Base-by-base conservation (phyloP, 805 yeast species). In the Ogataea nonfermentans region DNA sequence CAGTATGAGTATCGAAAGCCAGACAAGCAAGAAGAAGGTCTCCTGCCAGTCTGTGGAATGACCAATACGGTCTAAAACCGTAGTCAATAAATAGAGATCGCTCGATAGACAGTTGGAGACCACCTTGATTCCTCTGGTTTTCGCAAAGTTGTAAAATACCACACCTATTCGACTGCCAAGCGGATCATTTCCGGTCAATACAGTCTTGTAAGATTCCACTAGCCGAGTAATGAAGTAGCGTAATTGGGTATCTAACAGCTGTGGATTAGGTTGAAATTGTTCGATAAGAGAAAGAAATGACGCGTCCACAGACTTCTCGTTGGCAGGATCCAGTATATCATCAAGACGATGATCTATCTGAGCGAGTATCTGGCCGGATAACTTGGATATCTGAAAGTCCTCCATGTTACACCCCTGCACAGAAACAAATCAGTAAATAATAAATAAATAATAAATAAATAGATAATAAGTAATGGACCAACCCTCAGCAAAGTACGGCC, bases 1-100 rank as follows among this genome's bases (percentile, higher is more conserved):
- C n/a, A 84, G 63, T 0, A 79, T 72, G 15, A 89, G 62, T 8
- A 81, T 76, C 0, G 82, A 72, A 8, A 87, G 67, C 95, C 96
- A 90, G 3, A 84, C 64, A 7, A 88, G 59, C 29, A 79, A 54
- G 9, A 81, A 59, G 41, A 66, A 79, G 24, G 63, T 55, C 22
- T 66, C 66, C 34, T 71, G 67, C 85, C 83, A 78, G 12, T 34
- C n/a, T 6, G 46, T 31, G 4, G 35, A 37, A 32, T 7, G 6
- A 42, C 32, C 51, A 9, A 72, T 40, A 14, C 49, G 43, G 3
- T 35, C 26, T 1, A 71, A 13, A n/a, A 75, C 56, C 3, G 48
- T 41, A 0, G 70, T 66, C 6, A 86, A 56, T 11, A 74, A 51
- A 40, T 68, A 62, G 2, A 84, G 74, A 37, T 84, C 81, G 20